A percentile compares a stretch with the other conserved stretches of the same genome.
Evolutionary conservation across 1,284 basidiomycete genomes (phyloP).

Genomic region (Austroboletus niveus): DNA sequence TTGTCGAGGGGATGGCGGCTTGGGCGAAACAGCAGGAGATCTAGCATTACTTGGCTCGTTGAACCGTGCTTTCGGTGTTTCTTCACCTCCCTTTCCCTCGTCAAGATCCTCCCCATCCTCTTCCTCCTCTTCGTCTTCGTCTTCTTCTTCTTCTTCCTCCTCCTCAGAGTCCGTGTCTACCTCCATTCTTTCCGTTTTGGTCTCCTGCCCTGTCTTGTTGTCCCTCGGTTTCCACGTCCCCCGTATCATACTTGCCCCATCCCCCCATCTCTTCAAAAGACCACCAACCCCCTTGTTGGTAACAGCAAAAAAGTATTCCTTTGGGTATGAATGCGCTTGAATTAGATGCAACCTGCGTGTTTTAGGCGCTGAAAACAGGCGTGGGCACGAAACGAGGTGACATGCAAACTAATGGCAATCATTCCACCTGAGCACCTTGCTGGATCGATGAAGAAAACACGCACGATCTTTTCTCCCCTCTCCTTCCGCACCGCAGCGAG

Average conservation of each 20-base stretch:
- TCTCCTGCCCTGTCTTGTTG: not conserved
- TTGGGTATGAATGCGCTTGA: slow-evolving; percentile 77
- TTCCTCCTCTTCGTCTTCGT: slow-evolving; percentile 20
- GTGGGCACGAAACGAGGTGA: slow-evolving; percentile 63
- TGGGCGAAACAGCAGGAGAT: slow-evolving; percentile 26
- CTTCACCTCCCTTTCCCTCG: slow-evolving; percentile 26
- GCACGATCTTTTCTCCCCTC: slow-evolving; percentile 84
- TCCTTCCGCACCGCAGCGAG: slow-evolving; percentile 71
- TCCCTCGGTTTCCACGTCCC: slow-evolving; percentile 63
- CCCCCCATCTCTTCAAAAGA: slow-evolving; percentile 71
- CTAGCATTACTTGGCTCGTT: slow-evolving; percentile 13
- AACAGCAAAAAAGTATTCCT: slow-evolving; percentile 85
- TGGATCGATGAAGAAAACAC: slow-evolving; percentile 32
- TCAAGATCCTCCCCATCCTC: slow-evolving; percentile 27
- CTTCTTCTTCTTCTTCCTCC: slow-evolving; percentile 10
- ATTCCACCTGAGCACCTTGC: slow-evolving; percentile 1
- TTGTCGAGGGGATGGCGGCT: slow-evolving; percentile 17
- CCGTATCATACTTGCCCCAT: slow-evolving; percentile 73
- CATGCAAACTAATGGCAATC: slow-evolving; percentile 69
- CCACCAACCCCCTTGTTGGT: slow-evolving; percentile 86
- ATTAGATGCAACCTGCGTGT: slow-evolving; percentile 79
- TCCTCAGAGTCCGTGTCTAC: slow-evolving; percentile 32
- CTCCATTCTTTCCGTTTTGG: slow-evolving; percentile 25
- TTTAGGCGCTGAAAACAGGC: slow-evolving; percentile 74
- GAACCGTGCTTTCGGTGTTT: slow-evolving; percentile 27